Percentiles rank a stretch among this genome's conserved stretches.
Evolutionary conservation across 331 rosid species (phyloP).

Genomic region (Arachis monticola): DNA sequence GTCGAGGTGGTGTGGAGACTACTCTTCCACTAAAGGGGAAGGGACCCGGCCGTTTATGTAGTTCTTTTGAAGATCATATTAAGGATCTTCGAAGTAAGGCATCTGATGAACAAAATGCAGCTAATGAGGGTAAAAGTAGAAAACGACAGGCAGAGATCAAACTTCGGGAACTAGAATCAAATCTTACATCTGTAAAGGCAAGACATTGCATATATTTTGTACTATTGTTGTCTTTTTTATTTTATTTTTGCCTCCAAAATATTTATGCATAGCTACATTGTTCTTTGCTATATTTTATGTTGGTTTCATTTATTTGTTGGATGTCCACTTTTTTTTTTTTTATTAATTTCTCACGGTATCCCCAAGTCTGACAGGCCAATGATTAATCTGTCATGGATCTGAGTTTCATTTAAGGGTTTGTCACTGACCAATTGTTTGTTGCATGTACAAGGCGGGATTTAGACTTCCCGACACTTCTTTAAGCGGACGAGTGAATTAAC

Average conservation of each 20-base stretch:
- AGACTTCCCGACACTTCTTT: no score
- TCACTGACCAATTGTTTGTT: no score
- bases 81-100: conserved; percentile 46
- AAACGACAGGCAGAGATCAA: conserved; percentile 70
- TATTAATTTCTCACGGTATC: no score
- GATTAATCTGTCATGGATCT: no score
- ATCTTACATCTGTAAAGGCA: conserved; percentile 63
- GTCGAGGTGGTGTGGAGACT: conserved; percentile 82
- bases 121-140: conserved; percentile 47
- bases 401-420: no score
- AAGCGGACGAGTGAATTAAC: no score
- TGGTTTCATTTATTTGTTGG: conserved; percentile 20
- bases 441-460: no score
- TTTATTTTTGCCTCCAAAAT: neutral
- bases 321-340: neutral
- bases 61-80: conserved; percentile 69
- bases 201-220: conserved; percentile 2
- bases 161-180: conserved; percentile 53
- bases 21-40: conserved; percentile 57
- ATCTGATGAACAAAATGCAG: conserved; percentile 47
- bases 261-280: neutral
- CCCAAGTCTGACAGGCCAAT: no score
- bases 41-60: conserved; percentile 69
- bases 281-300: neutral
- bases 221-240: neutral